Evolutionary conservation across 2,329 filamentous ascomycete species (phyloP), one percentile per base, ranked within the genome.

Genomic region (Endoconidiophora laricicola): DNA sequence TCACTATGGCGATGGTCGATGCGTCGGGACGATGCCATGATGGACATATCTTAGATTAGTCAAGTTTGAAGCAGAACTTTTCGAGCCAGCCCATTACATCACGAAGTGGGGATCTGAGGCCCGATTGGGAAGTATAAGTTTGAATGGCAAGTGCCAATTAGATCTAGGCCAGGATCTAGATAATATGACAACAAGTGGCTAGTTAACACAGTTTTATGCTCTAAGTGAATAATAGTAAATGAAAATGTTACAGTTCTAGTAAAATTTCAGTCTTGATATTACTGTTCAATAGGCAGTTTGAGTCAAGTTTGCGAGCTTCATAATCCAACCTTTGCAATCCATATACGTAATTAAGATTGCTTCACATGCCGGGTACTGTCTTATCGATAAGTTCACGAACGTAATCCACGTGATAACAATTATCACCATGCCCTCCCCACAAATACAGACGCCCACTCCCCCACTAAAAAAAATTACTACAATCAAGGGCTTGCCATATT

Each of bases 101-200:
- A 46, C 42, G 46, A 37, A 48, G 46, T 52, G 50, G 50, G 50
- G 50, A 38, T n/a, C 24, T 23, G 37, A 23, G 40, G 24, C 50
- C 46, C 24, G 41, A 49, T 41, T 48, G 36, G 50, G 50, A 52
- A 44, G 42, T 52, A 26, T 52, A 52, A 52, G 50, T 52, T 47
- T 10, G 12, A 33, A 33, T 33, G 14, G 24, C 16, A n/a, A 29
- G 7, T 18, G 43, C 6, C 42, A 14, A 26, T 4, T 7, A 18
- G 40, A 7, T 6, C 6, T 36, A 3, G 26, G 26, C 26, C 7
- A 33, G 26, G 26, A 33, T 33, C 26, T 33, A 10, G 26, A 10
- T 9, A 9, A 26, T n/a, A 26, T 10, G 43, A 14, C 16, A 10
- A 42, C 22, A 33, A 33, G 23, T 14, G 37, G 6, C 12, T 2